These are phyloP conservation scores for Saccharomycopsis crataegensis DNA, from an alignment of 1,139 yeast species.

Conservation along the genomic window DNA sequence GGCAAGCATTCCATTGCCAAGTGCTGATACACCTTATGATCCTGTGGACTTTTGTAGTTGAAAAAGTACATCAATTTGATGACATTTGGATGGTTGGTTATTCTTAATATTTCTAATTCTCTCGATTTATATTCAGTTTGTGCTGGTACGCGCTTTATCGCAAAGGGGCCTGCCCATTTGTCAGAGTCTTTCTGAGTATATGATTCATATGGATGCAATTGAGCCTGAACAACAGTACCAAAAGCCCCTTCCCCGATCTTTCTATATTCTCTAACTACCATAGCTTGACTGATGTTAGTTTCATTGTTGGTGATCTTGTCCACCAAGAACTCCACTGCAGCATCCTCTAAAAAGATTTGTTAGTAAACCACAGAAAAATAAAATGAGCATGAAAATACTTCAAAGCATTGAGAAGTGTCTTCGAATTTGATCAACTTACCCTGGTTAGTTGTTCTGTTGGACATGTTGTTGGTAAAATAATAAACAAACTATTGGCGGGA, in stretches of 20 bases:
- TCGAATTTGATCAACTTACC: no score
- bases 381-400: not conserved
- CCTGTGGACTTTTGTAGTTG: constrained; percentile 49
- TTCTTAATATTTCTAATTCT: constrained; percentile 66
- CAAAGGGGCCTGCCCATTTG: constrained; percentile 59
- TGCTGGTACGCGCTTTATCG: constrained; percentile 76
- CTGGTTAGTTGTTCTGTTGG: no score
- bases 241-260: constrained; percentile 81
- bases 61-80: constrained; percentile 64
- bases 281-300: constrained; percentile 32
- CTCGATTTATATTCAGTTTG: constrained; percentile 78
- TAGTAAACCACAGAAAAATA: not conserved
- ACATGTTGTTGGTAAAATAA: not conserved
- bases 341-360: not conserved
- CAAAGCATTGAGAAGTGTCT: no score
- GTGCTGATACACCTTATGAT: constrained; percentile 64
- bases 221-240: constrained; percentile 76
- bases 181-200: constrained; percentile 4
- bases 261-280: constrained; percentile 65
- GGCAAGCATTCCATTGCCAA: constrained; percentile 82
- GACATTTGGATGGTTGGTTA: constrained; percentile 73
- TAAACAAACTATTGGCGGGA: not conserved
- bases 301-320: constrained; percentile 53
- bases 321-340: constrained; percentile 25
- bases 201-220: constrained; percentile 33